These are phyloP conservation scores for Hyaloscypha finlandica DNA, from an alignment of 495 filamentous ascomycete species.

Conservation along the genomic window DNA sequence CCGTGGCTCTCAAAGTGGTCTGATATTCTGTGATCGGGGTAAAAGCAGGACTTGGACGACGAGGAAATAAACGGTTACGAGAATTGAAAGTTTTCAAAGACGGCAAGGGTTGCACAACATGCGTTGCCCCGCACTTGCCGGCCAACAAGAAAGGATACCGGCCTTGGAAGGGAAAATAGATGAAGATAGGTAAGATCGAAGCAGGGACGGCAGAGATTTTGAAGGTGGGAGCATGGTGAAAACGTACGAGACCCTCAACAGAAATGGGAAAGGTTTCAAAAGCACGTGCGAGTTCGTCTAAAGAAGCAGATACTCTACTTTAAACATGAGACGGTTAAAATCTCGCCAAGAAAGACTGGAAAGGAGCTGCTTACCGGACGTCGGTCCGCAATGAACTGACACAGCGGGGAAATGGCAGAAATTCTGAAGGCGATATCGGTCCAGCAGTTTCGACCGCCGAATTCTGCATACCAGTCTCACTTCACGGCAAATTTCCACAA, in stretches of 20 bases:
- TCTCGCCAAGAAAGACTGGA: not conserved
- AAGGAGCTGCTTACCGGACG: not conserved
- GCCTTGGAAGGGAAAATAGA: not conserved
- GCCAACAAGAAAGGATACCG: not conserved
- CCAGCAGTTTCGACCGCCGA: not conserved
- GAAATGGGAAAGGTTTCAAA: not conserved
- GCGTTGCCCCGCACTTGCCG: not conserved
- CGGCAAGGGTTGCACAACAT: not conserved
- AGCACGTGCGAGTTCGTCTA: not conserved
- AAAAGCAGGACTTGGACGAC: not conserved
- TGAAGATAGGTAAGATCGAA: not conserved
- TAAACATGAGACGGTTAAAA: too few species aligned
- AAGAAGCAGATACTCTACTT: too few species aligned
- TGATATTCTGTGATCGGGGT: not conserved
- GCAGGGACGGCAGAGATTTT: not conserved
- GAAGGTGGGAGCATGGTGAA: not conserved
- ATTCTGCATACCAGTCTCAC: not conserved
- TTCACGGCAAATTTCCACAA: not conserved
- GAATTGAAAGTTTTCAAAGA: not conserved
- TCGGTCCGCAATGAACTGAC: not conserved
- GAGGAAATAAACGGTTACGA: not conserved
- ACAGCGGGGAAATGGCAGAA: not conserved
- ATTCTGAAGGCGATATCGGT: not conserved
- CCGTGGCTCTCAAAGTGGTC: not conserved
- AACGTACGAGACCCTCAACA: not conserved